These are phyloP conservation scores for Rhizophagus clarus DNA, from an alignment of 192 early-diverging fungal species.

Conservation along the genomic window DNA sequence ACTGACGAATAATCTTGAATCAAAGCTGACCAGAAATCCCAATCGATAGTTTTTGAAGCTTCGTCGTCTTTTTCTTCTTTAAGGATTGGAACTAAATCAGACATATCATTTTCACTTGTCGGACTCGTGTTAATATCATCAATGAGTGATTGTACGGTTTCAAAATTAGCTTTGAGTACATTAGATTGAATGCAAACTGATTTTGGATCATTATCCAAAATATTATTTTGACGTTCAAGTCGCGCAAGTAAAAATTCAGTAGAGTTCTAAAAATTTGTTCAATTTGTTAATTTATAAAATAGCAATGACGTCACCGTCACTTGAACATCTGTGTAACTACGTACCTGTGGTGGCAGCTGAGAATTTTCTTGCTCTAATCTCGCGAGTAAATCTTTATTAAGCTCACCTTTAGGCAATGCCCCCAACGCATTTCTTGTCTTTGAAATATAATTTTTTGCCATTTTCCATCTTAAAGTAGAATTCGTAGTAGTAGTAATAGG, in stretches of 20 bases:
- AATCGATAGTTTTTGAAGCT: constrained; percentile 42
- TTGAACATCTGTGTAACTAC: not conserved
- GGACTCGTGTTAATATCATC: constrained; percentile 37
- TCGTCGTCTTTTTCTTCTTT: constrained; percentile 17
- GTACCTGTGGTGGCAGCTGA: constrained; percentile 55
- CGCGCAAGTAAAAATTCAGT: constrained; percentile 58
- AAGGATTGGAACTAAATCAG: constrained; percentile 25
- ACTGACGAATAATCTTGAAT: constrained; percentile 78
- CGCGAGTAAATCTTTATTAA: constrained; percentile 43
- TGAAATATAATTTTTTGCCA: not conserved
- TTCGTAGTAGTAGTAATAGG: not conserved
- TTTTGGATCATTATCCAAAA: constrained; percentile 61
- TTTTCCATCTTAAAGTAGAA: not conserved
- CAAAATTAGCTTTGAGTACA: constrained; percentile 57
- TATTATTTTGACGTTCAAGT: constrained; percentile 62
- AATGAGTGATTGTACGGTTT: constrained; percentile 52
- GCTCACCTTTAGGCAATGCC: constrained; percentile 7
- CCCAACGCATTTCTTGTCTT: not conserved
- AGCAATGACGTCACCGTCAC: not conserved
- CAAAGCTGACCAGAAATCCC: constrained; percentile 85
- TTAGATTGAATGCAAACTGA: constrained; percentile 63
- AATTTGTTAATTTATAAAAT: not conserved
- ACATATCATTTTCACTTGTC: not conserved
- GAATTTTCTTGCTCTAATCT: constrained; percentile 60
- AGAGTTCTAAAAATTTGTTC: constrained; percentile 45